Evolutionary conservation across 371 early-diverging fungal species (phyloP), one percentile per base, ranked within the genome.

Genomic region (Syncephalastrum contaminatum): DNA sequence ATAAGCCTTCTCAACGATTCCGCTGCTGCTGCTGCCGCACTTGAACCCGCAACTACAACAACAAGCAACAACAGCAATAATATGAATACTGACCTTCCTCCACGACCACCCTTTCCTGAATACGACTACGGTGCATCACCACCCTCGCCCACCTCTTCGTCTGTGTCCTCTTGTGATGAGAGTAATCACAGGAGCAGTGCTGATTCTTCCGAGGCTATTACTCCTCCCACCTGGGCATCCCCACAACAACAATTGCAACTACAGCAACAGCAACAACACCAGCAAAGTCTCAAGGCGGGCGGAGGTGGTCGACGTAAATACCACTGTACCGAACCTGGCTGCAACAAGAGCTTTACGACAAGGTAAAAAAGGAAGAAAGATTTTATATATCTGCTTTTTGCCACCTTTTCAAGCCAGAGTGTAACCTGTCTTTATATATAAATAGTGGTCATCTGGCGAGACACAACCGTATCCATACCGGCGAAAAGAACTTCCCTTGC

Each of bases 401-500:
- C 36, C 36, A 30, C 14, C 8, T 43, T 43, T 20, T 13, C 18
- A 49, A 25, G 25, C 5, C 8, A 4, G 36, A 49, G 36, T 16
- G 7, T 25, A 49, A 16, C 39, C 18, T 39, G 36, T 30, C 10
- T 30, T 30, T 27, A 49, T 18, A n/a, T 51, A 10, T 39, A 24
- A 16, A 22, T 57, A 90, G 91, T 72, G 89, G 90, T 0, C 90
- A 95, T 69, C 72, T 96, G 50, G 91, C 93, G 45, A 80, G 96
- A 43, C 95, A 96, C 70, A 85, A 90, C 63, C 78, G 93, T 22
- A 92, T 94, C 51, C 96, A 94, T 64, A 94, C 95, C 0, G 94
- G 94, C 24, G 95, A 95, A 70, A 93, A 90, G 70, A 94, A 94
- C 53, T 95, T 89, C 65, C 76, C 85, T 21, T 96, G 97, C 63